A percentile compares a stretch with the other conserved stretches of the same genome.
phyloP scores from a whole-genome alignment of 495 filamentous ascomycete genomes.

The Tuber umbilicatum region DNA sequence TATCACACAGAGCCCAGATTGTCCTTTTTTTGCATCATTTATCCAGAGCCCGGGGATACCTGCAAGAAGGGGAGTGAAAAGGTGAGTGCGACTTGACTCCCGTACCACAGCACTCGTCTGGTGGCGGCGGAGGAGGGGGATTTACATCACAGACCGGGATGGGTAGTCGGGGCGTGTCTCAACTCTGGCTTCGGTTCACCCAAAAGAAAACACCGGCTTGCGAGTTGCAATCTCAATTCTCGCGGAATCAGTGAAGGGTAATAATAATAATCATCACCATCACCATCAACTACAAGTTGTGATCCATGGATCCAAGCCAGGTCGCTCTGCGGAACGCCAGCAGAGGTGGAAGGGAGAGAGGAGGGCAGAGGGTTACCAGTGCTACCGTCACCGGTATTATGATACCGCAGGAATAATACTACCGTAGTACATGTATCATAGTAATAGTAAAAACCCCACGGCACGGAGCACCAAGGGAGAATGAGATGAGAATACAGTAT shows the following conservation, averaged over 20 bases:
- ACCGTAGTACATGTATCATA: no score
- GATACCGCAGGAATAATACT: background rate
- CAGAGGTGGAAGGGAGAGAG: background rate
- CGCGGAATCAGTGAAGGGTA: background rate
- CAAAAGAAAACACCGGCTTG: background rate
- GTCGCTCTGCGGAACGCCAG: background rate
- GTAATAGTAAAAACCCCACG: background rate
- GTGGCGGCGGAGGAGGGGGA: slow-evolving; percentile 33
- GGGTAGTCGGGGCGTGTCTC: slow-evolving; percentile 17
- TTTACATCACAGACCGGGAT: slow-evolving; percentile 25
- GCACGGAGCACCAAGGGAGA: background rate
- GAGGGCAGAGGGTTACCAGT: background rate
- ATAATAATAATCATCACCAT: background rate
- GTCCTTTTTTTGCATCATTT: slow-evolving; percentile 26
- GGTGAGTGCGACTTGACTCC: background rate
- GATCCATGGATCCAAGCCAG: background rate
- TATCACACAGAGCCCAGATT: slow-evolving; percentile 25
- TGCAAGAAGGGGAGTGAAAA: background rate
- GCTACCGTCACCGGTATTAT: background rate
- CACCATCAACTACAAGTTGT: background rate
- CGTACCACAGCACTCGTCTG: background rate
- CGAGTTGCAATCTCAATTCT: background rate
- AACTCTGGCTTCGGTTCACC: slow-evolving; percentile 2
- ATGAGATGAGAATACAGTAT: background rate
- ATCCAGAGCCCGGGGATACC: slow-evolving; percentile 23